phyloP scores from a whole-genome alignment of 257 asterid genomes.

The Gentiana dahurica region DNA sequence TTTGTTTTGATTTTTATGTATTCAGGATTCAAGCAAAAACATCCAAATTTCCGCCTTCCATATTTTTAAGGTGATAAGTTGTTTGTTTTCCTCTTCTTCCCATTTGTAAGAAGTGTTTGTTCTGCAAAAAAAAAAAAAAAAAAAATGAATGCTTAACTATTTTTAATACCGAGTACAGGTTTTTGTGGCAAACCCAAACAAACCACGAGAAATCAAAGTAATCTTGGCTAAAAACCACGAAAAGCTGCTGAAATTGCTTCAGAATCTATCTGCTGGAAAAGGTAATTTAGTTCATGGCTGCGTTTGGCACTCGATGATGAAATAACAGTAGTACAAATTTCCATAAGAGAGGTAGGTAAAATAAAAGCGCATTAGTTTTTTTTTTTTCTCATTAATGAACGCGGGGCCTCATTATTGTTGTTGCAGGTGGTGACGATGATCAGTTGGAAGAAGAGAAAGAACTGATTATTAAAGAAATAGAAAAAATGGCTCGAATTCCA shows the following conservation, averaged over 20 bases:
- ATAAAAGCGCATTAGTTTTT: too few relatives aligned
- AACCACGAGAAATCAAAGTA: conserved; percentile 80
- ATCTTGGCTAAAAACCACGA: conserved; percentile 83
- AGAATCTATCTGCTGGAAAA: conserved; percentile 68
- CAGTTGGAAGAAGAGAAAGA: conserved; percentile 95
- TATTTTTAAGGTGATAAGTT: conserved; percentile 70
- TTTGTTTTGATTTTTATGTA: conserved; percentile 10
- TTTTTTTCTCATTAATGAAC: too few relatives aligned
- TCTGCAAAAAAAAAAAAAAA: too few relatives aligned
- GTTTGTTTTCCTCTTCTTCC: too few relatives aligned
- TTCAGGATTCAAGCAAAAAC: conserved; percentile 94
- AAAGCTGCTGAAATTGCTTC: conserved; percentile 60
- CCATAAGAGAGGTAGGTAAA: too few relatives aligned
- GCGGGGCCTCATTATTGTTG: too few relatives aligned
- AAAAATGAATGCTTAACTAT: conserved; percentile 5
- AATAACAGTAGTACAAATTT: too few relatives aligned
- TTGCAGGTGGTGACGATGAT: conserved; percentile 84
- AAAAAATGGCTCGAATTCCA: conserved; percentile 55
- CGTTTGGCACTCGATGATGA: too few relatives aligned
- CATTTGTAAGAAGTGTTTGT: too few relatives aligned
- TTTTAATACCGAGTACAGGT: conserved; percentile 36
- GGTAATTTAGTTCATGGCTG: conserved; percentile 25
- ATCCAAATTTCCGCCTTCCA: conserved; percentile 93
- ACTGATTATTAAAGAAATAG: conserved; percentile 76
- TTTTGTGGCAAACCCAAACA: conserved; percentile 96